phyloP scores from a whole-genome alignment of 192 early-diverging fungal genomes.

The Gaertneriomyces semiglobifer region DNA sequence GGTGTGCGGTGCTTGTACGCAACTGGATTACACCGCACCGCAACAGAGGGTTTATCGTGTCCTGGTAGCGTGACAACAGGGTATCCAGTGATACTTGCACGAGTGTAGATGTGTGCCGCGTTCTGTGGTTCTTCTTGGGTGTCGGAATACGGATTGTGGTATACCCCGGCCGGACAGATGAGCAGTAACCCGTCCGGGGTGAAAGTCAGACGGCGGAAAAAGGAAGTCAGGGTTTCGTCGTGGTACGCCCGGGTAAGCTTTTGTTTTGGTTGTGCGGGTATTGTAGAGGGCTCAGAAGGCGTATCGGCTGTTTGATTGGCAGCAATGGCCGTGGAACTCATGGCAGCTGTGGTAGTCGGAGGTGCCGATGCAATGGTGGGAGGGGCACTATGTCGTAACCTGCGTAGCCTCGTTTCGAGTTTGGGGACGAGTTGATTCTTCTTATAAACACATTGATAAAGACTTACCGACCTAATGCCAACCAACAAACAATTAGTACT shows the following conservation, averaged over 20 bases:
- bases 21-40: slow-evolving; percentile 67
- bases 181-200: slow-evolving; percentile 86
- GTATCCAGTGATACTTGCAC: slow-evolving; percentile 23
- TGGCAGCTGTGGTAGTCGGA: not conserved
- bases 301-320: too few relatives aligned
- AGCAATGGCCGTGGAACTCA: not conserved
- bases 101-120: slow-evolving; percentile 4
- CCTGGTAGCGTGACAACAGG: slow-evolving; percentile 71
- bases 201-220: slow-evolving; percentile 83
- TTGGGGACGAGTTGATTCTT: slow-evolving; percentile 8
- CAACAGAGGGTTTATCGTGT: slow-evolving; percentile 74
- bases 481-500: not conserved
- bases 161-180: slow-evolving; percentile 73
- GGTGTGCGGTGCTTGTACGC: slow-evolving; percentile 45
- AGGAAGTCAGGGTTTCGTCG: slow-evolving; percentile 86
- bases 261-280: not conserved
- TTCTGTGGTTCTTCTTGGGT: not conserved
- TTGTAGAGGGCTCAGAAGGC: not conserved
- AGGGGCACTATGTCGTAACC: not conserved
- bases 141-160: not conserved
- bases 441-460: slow-evolving; percentile 28
- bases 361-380: not conserved
- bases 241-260: slow-evolving; percentile 29
- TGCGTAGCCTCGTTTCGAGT: not conserved
- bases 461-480: slow-evolving; percentile 29